These are phyloP conservation scores for Saccharum spontaneum DNA, from an alignment of 176 grass and related monocot genomes.

Conservation along the genomic window DNA sequence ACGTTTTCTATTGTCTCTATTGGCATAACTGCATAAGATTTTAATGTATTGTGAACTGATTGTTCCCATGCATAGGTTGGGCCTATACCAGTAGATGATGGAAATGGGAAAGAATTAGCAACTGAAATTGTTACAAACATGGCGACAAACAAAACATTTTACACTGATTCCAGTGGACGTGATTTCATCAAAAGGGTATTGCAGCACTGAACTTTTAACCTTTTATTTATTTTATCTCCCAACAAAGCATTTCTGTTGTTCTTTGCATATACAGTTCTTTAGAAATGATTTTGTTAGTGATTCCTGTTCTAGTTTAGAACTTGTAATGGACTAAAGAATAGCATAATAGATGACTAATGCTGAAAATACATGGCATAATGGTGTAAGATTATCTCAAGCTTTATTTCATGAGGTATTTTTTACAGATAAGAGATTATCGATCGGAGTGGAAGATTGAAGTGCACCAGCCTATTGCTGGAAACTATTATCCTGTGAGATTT, in stretches of 20 bases:
- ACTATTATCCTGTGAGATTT: conserved; percentile 92
- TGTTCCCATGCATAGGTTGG: conserved; percentile 63
- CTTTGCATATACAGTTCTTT: background rate
- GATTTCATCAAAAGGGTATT: conserved; percentile 98
- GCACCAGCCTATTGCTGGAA: conserved; percentile 90
- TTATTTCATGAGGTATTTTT: background rate
- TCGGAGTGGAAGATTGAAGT: conserved; percentile 85
- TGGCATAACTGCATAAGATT: conserved; percentile 4
- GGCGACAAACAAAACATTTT: conserved; percentile 85
- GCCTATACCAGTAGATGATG: conserved; percentile 78
- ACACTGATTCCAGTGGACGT: conserved; percentile 88
- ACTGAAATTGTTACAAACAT: conserved; percentile 79
- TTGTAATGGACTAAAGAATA: background rate
- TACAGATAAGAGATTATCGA: conserved; percentile 93
- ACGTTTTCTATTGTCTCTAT: background rate
- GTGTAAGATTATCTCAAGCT: background rate
- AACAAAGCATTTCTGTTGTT: background rate
- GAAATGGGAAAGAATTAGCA: conserved; percentile 84
- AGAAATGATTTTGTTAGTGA: background rate
- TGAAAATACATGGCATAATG: background rate
- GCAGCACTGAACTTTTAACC: background rate
- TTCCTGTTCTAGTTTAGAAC: conserved; percentile 2
- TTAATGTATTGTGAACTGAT: conserved; percentile 25
- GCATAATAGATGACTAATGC: background rate
- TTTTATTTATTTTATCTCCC: background rate